Evolutionary conservation across 441 rosid genomes (phyloP).

Genomic region (California macrophylla): DNA sequence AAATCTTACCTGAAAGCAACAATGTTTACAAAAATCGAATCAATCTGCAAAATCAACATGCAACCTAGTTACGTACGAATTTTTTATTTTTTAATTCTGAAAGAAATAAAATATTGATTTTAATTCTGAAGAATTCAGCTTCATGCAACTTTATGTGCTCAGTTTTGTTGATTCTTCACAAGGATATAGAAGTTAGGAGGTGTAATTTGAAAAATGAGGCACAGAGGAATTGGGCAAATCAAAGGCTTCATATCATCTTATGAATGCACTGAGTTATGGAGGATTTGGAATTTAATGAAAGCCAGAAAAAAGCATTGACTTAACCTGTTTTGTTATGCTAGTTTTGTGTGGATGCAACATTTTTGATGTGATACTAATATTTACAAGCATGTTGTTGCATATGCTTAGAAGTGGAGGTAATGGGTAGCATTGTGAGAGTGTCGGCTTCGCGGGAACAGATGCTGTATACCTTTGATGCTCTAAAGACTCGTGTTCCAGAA

Average conservation of each 20-base stretch:
- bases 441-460: conserved; percentile 89
- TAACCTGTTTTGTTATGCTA: not conserved
- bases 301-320: not conserved
- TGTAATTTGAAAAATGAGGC: not conserved
- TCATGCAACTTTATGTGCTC: not conserved
- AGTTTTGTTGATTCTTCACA: not conserved
- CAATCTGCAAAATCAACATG: conserved; percentile 24
- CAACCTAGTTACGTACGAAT: too few species aligned
- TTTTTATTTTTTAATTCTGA: too few species aligned
- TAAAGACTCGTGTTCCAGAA: conserved; percentile 74
- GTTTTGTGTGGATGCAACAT: not conserved
- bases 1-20: conserved; percentile 33
- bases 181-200: not conserved
- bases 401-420: conserved; percentile 91
- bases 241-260: not conserved
- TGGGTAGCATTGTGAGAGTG: conserved; percentile 68
- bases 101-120: too few species aligned
- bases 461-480: conserved; percentile 76
- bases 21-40: conserved; percentile 28
- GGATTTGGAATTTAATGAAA: not conserved
- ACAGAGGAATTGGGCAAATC: not conserved
- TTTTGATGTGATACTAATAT: not conserved
- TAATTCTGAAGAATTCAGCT: not conserved
- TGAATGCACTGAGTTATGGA: not conserved
- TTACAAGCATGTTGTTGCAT: conserved; percentile 9